Conservation (phyloP, 108 stramenopile genomes). For the Halocafeteria seosinensis region DNA sequence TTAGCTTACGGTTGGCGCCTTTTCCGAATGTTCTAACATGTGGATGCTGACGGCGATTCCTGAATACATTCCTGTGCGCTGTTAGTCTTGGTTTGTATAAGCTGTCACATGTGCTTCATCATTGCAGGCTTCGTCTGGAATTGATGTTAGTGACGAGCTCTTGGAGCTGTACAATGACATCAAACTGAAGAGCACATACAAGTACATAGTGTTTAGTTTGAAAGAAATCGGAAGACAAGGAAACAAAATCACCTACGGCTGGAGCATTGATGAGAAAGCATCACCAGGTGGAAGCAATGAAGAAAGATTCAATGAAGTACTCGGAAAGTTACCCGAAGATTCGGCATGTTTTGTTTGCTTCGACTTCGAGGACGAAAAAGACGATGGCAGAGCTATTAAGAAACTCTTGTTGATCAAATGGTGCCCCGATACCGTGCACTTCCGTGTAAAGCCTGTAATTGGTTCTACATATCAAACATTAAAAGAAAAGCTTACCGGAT, state of each 20-base stretch:
- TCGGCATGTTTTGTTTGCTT: background rate
- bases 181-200: background rate
- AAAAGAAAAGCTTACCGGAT: background rate
- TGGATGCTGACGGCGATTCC: no score
- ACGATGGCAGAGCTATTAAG: background rate
- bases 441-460: background rate
- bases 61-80: no score
- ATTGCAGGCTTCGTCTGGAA: no score
- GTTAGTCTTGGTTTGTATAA: no score
- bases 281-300: background rate
- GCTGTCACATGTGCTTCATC: no score
- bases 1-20: no score
- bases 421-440: background rate
- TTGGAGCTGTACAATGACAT: background rate
- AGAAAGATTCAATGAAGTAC: background rate
- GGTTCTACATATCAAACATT: background rate
- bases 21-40: no score
- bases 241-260: background rate
- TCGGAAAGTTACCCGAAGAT: background rate
- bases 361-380: background rate
- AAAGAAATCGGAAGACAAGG: background rate
- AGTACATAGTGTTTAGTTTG: background rate
- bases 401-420: background rate
- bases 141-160: background rate
- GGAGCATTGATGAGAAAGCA: background rate